Conservation (phyloP, 805 yeast species). For the Ogataea nitratoaversa region DNA sequence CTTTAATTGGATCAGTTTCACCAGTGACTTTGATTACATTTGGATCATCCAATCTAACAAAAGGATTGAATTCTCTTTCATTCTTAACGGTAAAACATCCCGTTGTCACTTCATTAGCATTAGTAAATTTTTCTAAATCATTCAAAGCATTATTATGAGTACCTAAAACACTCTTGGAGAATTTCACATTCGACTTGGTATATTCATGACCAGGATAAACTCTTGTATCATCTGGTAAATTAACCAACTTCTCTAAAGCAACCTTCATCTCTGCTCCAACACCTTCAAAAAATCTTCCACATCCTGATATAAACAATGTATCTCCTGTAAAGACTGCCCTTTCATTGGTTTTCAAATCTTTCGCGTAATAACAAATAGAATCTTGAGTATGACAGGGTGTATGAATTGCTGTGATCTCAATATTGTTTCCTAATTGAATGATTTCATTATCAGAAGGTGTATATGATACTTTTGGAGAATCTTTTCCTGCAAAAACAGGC, state of each 20-base stretch:
- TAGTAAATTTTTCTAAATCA: slow-evolving; percentile 47
- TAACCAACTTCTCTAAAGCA: slow-evolving; percentile 58
- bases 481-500: slow-evolving; percentile 80
- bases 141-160: slow-evolving; percentile 47
- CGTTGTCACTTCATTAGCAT: slow-evolving; percentile 66
- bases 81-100: slow-evolving; percentile 83
- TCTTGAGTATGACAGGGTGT: slow-evolving; percentile 99
- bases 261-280: slow-evolving; percentile 72
- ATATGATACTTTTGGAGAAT: slow-evolving; percentile 66
- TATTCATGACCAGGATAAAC: slow-evolving; percentile 97
- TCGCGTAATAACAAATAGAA: slow-evolving; percentile 80
- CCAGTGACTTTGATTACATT: slow-evolving; percentile 58
- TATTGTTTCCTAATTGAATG: slow-evolving; percentile 56
- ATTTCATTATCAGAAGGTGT: slow-evolving; percentile 65
- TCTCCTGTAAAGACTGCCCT: slow-evolving; percentile 91
- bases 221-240: slow-evolving; percentile 61
- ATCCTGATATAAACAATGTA: slow-evolving; percentile 89
- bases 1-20: slow-evolving; percentile 41
- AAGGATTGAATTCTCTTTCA: slow-evolving; percentile 82
- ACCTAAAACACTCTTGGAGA: slow-evolving; percentile 61
- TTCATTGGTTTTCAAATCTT: slow-evolving; percentile 59
- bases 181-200: slow-evolving; percentile 74
- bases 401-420: slow-evolving; percentile 75
- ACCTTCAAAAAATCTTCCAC: slow-evolving; percentile 97
- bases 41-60: slow-evolving; percentile 73